phyloP scores from a whole-genome alignment of 768 basidiomycete species.

The Leccinum olivaceopallidum region DNA sequence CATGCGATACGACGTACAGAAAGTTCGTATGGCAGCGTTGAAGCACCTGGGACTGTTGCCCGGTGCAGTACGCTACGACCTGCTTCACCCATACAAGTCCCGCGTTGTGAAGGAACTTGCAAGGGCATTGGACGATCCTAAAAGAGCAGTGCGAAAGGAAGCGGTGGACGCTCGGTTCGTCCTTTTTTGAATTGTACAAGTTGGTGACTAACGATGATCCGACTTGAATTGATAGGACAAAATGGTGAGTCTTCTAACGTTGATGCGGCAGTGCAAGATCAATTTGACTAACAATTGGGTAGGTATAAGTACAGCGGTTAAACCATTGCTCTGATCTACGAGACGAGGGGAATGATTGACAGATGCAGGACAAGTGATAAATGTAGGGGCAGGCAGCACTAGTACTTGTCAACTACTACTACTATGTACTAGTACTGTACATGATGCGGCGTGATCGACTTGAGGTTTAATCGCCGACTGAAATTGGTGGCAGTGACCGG shows the following conservation, averaged over 20 bases:
- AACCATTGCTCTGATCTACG: not conserved
- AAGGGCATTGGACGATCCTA: slow-evolving; percentile 86
- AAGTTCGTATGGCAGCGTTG: slow-evolving; percentile 74
- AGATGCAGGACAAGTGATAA: not conserved
- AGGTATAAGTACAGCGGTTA: slow-evolving; percentile 34
- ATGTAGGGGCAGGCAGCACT: not conserved
- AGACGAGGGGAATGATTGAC: not conserved
- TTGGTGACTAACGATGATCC: slow-evolving; percentile 5
- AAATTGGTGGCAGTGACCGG: slow-evolving; percentile 14
- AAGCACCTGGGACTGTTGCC: slow-evolving; percentile 75
- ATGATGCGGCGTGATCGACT: not conserved
- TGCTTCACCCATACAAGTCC: slow-evolving; percentile 78
- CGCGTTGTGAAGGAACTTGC: slow-evolving; percentile 73
- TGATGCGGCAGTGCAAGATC: too few species aligned
- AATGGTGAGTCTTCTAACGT: slow-evolving; percentile 20
- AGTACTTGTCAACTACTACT: too few species aligned
- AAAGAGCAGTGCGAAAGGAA: slow-evolving; percentile 76
- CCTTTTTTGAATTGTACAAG: not conserved
- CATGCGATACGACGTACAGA: slow-evolving; percentile 42
- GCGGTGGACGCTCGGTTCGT: slow-evolving; percentile 78
- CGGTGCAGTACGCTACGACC: slow-evolving; percentile 73
- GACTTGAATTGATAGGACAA: slow-evolving; percentile 23
- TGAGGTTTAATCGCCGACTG: slow-evolving; percentile 25
- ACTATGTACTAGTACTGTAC: too few species aligned
- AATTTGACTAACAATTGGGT: slow-evolving; percentile 2